Conservation (phyloP, 2,329 filamentous ascomycete genomes). For the Ophiostoma australiae region DNA sequence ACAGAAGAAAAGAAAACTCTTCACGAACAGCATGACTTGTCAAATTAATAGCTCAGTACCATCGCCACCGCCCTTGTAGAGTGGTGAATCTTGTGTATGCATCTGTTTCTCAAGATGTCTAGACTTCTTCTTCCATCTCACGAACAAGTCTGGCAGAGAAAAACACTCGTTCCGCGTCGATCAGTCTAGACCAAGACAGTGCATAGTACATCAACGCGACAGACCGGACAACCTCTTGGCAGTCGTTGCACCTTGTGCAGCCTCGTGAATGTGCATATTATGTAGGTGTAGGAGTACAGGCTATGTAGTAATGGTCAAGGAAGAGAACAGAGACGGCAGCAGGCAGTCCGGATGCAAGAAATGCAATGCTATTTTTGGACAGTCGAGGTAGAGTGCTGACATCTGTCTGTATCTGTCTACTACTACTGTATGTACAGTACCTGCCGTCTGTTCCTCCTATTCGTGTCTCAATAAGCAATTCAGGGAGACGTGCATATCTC, state of each 20-base stretch:
- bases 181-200: neutral
- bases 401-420: too few relatives aligned
- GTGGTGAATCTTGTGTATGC: too few relatives aligned
- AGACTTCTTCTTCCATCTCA: too few relatives aligned
- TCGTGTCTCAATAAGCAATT: neutral
- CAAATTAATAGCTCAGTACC: constrained; percentile 2
- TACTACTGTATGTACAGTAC: neutral
- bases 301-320: too few relatives aligned
- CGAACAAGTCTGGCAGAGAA: neutral
- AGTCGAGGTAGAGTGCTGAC: neutral
- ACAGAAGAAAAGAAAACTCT: neutral
- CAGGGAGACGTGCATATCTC: neutral
- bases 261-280: neutral
- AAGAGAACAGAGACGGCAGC: neutral
- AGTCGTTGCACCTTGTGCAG: constrained; percentile 5
- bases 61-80: neutral
- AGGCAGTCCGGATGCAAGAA: neutral
- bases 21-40: neutral
- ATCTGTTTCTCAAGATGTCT: too few relatives aligned
- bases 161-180: neutral
- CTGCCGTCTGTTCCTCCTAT: neutral
- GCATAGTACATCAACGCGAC: neutral
- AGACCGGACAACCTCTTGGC: neutral
- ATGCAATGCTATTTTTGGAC: neutral
- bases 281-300: too few relatives aligned